A percentile compares a stretch with the other conserved stretches of the same genome.
phyloP scores from a whole-genome alignment of 805 yeast species.

The Debaryomyces hansenii region DNA sequence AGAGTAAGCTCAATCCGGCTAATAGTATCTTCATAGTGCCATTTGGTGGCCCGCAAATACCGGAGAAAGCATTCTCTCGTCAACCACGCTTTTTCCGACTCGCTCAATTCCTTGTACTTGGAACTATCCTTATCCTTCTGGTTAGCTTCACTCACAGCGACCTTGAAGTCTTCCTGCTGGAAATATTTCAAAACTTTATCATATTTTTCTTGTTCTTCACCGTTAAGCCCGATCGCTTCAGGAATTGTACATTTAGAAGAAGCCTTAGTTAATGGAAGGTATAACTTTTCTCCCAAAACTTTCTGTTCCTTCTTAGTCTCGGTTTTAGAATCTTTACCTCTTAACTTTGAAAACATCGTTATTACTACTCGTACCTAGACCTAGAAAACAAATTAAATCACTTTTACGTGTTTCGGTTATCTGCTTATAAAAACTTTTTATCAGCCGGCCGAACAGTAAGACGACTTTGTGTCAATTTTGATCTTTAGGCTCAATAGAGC shows the following conservation, averaged over 20 bases:
- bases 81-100: constrained; percentile 83
- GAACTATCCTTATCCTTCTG: constrained; percentile 38
- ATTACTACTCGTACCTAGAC: not conserved
- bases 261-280: constrained; percentile 20
- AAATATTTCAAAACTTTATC: constrained; percentile 64
- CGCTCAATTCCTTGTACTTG: constrained; percentile 26
- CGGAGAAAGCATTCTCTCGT: constrained; percentile 89
- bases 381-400: not conserved
- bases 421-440: not conserved
- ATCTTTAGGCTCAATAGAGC: too few species aligned
- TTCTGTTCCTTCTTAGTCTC: not conserved
- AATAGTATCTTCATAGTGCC: constrained; percentile 73
- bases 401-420: not conserved
- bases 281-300: constrained; percentile 10
- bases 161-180: constrained; percentile 46
- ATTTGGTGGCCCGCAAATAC: constrained; percentile 90
- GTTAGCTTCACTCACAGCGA: constrained; percentile 52
- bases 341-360: constrained; percentile 19
- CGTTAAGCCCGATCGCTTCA: constrained; percentile 49
- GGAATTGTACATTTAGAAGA: constrained; percentile 42
- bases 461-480: too few species aligned
- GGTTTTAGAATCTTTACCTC: constrained; percentile 13
- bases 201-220: constrained; percentile 61
- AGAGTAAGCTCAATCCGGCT: constrained; percentile 73
- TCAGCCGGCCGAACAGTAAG: too few species aligned